Percentiles rank a stretch among this genome's conserved stretches.
Evolutionary conservation across 2,329 filamentous ascomycete species (phyloP).

Genomic region (Mariannaea sp.): DNA sequence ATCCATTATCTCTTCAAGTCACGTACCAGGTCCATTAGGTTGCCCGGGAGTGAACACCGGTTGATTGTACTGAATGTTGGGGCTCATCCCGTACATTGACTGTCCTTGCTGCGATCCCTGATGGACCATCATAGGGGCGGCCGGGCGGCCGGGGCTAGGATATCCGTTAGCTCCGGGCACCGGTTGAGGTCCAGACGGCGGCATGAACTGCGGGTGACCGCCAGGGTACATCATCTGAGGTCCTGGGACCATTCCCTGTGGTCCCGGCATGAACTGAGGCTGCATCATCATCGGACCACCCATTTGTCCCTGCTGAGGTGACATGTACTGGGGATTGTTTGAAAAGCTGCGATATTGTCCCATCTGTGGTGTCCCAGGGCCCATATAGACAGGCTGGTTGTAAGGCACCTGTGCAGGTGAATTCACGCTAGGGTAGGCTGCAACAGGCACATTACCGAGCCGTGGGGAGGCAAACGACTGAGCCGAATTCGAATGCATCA

Average conservation of each 20-base stretch:
- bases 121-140: constrained; percentile 90
- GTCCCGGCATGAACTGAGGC: constrained; percentile 72
- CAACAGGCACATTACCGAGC: constrained; percentile 70
- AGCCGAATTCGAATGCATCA: constrained; percentile 83
- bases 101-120: constrained; percentile 94
- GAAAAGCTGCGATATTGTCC: constrained; percentile 72
- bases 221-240: constrained; percentile 87
- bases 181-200: constrained; percentile 58
- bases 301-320: constrained; percentile 73
- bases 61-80: constrained; percentile 74
- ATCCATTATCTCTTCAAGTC: constrained; percentile 18
- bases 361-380: constrained; percentile 71
- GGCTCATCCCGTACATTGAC: constrained; percentile 75
- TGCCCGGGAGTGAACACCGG: constrained; percentile 74
- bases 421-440: constrained; percentile 69
- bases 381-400: constrained; percentile 74
- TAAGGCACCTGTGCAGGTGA: constrained; percentile 73
- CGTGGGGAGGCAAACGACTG: constrained; percentile 88
- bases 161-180: constrained; percentile 75
- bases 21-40: constrained; percentile 72
- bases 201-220: constrained; percentile 67
- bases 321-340: constrained; percentile 71
- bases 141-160: constrained; percentile 81
- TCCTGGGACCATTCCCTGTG: constrained; percentile 70
- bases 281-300: constrained; percentile 84